These are phyloP conservation scores for Dictyostelium brefeldianum DNA, from an alignment of 78 protist species.

Conservation along the genomic window DNA sequence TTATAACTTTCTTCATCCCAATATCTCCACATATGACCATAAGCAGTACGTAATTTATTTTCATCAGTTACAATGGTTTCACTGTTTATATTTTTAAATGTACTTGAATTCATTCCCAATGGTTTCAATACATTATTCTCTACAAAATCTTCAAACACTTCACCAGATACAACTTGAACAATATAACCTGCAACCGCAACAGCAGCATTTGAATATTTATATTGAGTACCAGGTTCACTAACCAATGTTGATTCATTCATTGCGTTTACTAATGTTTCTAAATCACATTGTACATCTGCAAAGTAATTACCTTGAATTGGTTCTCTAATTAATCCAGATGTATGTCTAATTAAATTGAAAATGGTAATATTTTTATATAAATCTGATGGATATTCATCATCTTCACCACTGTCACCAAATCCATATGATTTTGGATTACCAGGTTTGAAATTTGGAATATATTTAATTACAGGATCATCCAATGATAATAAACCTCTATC, in stretches of 20 bases:
- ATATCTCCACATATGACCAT: constrained; percentile 71
- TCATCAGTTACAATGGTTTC: constrained; percentile 7
- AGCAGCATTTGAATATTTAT: constrained; percentile 72
- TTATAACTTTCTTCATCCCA: constrained; percentile 51
- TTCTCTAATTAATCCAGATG: constrained; percentile 64
- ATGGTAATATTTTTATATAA: constrained; percentile 25
- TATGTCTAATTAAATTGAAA: constrained; percentile 65
- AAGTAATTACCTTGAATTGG: constrained; percentile 75
- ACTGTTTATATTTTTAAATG: constrained; percentile 23
- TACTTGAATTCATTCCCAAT: constrained; percentile 43
- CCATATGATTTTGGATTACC: constrained; percentile 30
- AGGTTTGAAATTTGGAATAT: constrained; percentile 53
- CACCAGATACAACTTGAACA: constrained; percentile 39
- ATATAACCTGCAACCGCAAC: constrained; percentile 69
- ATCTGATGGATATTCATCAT: not conserved
- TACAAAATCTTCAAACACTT: constrained; percentile 34
- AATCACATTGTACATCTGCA: constrained; percentile 32
- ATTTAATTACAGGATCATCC: constrained; percentile 52
- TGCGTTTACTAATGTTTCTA: constrained; percentile 27
- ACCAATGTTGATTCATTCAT: constrained; percentile 12
- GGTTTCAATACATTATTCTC: constrained; percentile 33
- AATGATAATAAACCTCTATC: constrained; percentile 28
- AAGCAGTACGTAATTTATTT: not conserved
- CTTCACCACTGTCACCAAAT: not conserved
- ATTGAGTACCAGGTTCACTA: constrained; percentile 1